Conservation (phyloP, 345 rosid genomes). For the Clarkia xantiana region DNA sequence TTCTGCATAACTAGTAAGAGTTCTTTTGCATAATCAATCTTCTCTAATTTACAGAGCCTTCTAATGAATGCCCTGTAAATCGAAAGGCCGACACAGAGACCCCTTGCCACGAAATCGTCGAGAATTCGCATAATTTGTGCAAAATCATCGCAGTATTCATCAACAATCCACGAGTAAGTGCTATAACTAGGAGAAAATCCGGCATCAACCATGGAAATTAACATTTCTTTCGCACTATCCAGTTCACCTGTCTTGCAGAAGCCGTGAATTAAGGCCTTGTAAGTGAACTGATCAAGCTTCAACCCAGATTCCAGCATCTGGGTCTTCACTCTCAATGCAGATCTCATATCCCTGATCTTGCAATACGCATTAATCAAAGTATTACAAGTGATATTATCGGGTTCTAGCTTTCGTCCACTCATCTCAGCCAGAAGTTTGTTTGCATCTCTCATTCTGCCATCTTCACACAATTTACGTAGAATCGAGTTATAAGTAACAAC, state of each 20-base stretch:
- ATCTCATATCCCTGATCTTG: conserved; percentile 65
- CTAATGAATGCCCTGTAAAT: conserved; percentile 79
- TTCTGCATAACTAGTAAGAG: conserved; percentile 43
- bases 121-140: conserved; percentile 35
- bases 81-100: conserved; percentile 40
- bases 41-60: conserved; percentile 59
- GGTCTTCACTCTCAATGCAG: conserved; percentile 73
- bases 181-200: conserved; percentile 71
- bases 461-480: conserved; percentile 64
- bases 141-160: conserved; percentile 45
- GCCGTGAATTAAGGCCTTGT: conserved; percentile 75
- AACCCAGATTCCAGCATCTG: conserved; percentile 75
- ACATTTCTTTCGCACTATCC: conserved; percentile 56
- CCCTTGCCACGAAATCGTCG: conserved; percentile 44
- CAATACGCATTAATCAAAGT: conserved; percentile 82
- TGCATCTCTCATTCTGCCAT: conserved; percentile 72
- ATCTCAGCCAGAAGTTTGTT: conserved; percentile 65
- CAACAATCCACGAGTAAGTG: conserved; percentile 74
- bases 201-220: conserved; percentile 53
- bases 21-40: conserved; percentile 44
- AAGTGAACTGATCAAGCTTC: conserved; percentile 49
- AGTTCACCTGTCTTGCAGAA: conserved; percentile 58
- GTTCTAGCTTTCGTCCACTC: conserved; percentile 57
- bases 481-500: conserved; percentile 72
- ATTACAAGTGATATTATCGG: conserved; percentile 80